These are phyloP conservation scores for Nicotiana knightiana DNA, from an alignment of 257 asterid genomes.

Conservation along the genomic window DNA sequence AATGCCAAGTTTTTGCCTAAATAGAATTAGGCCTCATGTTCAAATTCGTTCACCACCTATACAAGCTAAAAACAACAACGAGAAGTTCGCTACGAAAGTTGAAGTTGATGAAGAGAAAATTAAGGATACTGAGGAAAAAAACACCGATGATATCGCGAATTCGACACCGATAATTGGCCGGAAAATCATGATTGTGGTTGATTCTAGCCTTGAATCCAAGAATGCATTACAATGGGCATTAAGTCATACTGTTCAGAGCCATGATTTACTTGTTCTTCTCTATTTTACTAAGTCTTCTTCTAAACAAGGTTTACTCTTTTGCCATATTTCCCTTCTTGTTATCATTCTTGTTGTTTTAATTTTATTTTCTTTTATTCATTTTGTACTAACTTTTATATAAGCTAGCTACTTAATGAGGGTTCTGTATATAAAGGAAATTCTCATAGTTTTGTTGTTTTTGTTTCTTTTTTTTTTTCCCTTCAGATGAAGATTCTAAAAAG, in stretches of 20 bases:
- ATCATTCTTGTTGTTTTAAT: background rate
- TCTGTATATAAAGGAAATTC: background rate
- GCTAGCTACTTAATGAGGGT: background rate
- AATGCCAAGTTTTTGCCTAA: slow-evolving; percentile 66
- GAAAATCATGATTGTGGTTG: slow-evolving; percentile 74
- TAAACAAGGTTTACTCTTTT: slow-evolving; percentile 37
- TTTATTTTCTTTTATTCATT: background rate
- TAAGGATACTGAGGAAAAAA: slow-evolving; percentile 6
- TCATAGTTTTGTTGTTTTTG: background rate
- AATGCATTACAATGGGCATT: slow-evolving; percentile 74
- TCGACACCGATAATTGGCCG: slow-evolving; percentile 34
- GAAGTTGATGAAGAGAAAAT: slow-evolving; percentile 15
- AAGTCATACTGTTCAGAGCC: slow-evolving; percentile 61
- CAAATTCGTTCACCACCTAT: slow-evolving; percentile 51
- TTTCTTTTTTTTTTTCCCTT: background rate
- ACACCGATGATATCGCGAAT: slow-evolving; percentile 10
- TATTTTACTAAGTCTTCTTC: slow-evolving; percentile 35
- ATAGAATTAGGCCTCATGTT: slow-evolving; percentile 64
- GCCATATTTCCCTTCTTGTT: background rate
- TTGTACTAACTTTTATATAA: background rate
- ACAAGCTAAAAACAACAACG: slow-evolving; percentile 18
- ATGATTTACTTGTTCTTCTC: slow-evolving; percentile 57
- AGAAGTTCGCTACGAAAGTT: background rate
- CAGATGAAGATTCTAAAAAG: slow-evolving; percentile 33
- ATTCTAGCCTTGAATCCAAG: slow-evolving; percentile 54